These are phyloP conservation scores for Pyrus hybrid DNA, from an alignment of 331 rosid genomes.

Conservation along the genomic window DNA sequence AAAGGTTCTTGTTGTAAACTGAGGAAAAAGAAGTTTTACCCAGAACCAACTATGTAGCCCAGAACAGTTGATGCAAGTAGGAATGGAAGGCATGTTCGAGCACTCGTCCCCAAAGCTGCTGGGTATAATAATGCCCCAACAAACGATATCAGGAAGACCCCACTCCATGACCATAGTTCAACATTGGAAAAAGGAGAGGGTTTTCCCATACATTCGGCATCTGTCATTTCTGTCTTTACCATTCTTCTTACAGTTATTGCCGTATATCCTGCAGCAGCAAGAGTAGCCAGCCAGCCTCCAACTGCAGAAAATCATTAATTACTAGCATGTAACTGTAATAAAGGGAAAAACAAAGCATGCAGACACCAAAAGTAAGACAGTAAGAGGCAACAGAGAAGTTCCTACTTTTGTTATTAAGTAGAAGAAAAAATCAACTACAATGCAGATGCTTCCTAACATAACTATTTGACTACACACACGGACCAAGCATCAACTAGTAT, in stretches of 20 bases:
- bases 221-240: conserved; percentile 71
- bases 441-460: too few relatives aligned
- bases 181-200: conserved; percentile 67
- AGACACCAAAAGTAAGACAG: not conserved
- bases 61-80: conserved; percentile 84
- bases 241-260: conserved; percentile 77
- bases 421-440: too few relatives aligned
- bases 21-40: conserved; percentile 46
- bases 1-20: not conserved
- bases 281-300: conserved; percentile 93
- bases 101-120: conserved; percentile 68
- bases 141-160: conserved; percentile 55
- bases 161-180: conserved; percentile 78
- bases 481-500: too few relatives aligned
- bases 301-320: conserved; percentile 30
- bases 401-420: not conserved
- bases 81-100: conserved; percentile 88
- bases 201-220: conserved; percentile 88
- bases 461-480: too few relatives aligned
- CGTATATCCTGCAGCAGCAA: conserved; percentile 76
- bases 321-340: conserved; percentile 8
- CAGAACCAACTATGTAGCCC: conserved; percentile 81
- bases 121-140: conserved; percentile 60
- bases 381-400: not conserved
- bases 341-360: not conserved